Base-by-base conservation (phyloP, 2,329 filamentous ascomycete genomes). In the Ceratocystiopsis sp. region DNA sequence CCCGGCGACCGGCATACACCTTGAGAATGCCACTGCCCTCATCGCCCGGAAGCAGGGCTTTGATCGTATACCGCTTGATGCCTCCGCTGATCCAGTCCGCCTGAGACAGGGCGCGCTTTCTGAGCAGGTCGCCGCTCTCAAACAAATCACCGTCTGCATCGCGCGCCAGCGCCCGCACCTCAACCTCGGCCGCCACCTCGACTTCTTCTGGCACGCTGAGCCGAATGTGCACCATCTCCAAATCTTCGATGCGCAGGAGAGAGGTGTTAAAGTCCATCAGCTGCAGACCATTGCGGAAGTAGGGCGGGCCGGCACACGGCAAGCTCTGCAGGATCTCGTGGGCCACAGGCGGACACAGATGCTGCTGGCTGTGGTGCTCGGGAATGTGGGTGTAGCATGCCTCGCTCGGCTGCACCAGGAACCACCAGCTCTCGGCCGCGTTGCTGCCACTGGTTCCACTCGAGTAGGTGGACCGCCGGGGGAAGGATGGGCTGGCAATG, bases 331-430 rank as follows among this genome's bases (percentile, higher is more conserved):
- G 66, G 9, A 93, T 75, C 52, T 95, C 86, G 46, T 86, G 80
- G 4, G 84, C 78, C 19, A 95, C 77, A 0, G 86, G 78, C 15
- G 91, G 91, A 46, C 87, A 87, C 44, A 98, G 79, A 55, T 96
- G 91, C 58, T 98, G 91, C 54, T 96, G 87, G 46, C 79, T 72
- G 42, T 86, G 81, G 45, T 85, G 74, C 44, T 94, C 75, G 6
- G 91, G 87, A 18, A 98, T 79, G 59, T 98, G 91, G 2, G 91
- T 95, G 70, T 89, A 98, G 67, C 89, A 96, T 10, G 89, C 75
- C 59, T 98, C 85, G 38, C 80, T 73, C 7, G 93, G 93, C 10
- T 84, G 74, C 1, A 84, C 67, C n/a, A 98, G 73, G 64, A 98
- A 98, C 70, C 87, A 98, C 79, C 85, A 96, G 32, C 68, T 68